A percentile compares a stretch with the other conserved stretches of the same genome.
Evolutionary conservation across 2,329 filamentous ascomycete genomes (phyloP).

Genomic region (Fusarium circinatum): DNA sequence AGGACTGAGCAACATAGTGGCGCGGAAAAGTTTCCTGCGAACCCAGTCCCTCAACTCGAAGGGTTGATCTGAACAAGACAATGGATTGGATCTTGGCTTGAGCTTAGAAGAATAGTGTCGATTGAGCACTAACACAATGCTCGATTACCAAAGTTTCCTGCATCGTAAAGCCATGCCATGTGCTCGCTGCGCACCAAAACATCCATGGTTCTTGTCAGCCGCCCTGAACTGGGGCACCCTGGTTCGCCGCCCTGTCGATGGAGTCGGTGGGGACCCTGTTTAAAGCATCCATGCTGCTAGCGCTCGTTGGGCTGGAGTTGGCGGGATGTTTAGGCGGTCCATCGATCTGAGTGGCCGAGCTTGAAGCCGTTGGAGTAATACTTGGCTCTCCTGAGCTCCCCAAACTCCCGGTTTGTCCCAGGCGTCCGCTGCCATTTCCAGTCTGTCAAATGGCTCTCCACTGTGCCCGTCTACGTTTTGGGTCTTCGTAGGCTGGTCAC

Average conservation of each 20-base stretch:
- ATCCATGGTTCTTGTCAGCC: conserved; percentile 37
- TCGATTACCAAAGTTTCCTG: neutral
- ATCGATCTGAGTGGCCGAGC: conserved; percentile 17
- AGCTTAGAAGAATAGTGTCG: conserved; percentile 1
- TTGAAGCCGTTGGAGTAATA: conserved; percentile 20
- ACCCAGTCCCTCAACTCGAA: conserved; percentile 8
- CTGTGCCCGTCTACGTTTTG: conserved; percentile 11
- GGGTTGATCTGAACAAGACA: neutral
- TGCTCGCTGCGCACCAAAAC: conserved; percentile 26
- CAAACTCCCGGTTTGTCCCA: conserved; percentile 33
- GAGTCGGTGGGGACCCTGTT: conserved; percentile 27
- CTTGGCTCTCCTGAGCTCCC: conserved; percentile 11
- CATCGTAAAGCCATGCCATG: conserved; percentile 10
- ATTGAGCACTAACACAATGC: neutral
- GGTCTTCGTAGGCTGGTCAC: conserved; percentile 7
- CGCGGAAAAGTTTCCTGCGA: conserved; percentile 23
- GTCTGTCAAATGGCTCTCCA: conserved; percentile 25
- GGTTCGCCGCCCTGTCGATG: conserved; percentile 38
- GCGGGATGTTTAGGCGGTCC: conserved; percentile 33
- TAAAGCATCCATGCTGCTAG: conserved; percentile 33
- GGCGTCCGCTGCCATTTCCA: conserved; percentile 20
- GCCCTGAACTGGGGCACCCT: conserved; percentile 35
- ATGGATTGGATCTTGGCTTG: neutral
- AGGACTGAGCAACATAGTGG: conserved; percentile 25
- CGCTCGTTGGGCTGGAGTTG: conserved; percentile 39